Evolutionary conservation across 768 basidiomycete species (phyloP).

Genomic region (Phaffia australis): DNA sequence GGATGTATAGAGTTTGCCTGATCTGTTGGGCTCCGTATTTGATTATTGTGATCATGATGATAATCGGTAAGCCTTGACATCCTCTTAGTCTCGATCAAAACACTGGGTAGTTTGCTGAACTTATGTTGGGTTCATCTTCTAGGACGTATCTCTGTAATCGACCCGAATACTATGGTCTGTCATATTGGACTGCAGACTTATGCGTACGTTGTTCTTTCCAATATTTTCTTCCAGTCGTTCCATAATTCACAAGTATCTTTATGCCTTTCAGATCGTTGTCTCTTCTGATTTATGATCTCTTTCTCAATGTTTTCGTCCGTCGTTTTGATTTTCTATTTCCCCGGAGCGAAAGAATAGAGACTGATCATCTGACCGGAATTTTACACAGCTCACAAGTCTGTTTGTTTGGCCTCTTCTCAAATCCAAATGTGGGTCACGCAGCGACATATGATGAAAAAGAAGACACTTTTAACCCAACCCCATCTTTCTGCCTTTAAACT

Average conservation of each 20-base stretch:
- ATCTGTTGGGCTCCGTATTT: slow-evolving; percentile 18
- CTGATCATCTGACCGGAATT: neutral
- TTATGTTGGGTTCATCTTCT: neutral
- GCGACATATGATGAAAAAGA: neutral
- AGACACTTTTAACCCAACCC: neutral
- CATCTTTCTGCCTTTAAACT: neutral
- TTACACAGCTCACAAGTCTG: slow-evolving; percentile 14
- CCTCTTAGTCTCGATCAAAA: neutral
- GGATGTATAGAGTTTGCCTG: slow-evolving; percentile 20
- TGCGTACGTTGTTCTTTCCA: slow-evolving; percentile 5
- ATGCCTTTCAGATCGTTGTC: slow-evolving; percentile 5
- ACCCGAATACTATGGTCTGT: slow-evolving; percentile 4
- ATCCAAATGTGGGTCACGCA: neutral
- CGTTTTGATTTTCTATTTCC: too few species aligned
- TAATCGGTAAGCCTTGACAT: slow-evolving; percentile 5
- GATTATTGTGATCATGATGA: slow-evolving; percentile 18
- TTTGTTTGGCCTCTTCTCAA: slow-evolving; percentile 24
- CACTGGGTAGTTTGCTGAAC: neutral
- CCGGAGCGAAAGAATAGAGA: neutral
- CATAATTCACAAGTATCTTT: neutral
- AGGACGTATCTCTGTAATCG: slow-evolving; percentile 19
- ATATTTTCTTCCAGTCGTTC: neutral
- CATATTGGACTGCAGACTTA: slow-evolving; percentile 20
- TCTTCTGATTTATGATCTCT: slow-evolving; percentile 23
- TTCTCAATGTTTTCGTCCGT: slow-evolving; percentile 24